Conservation (phyloP, 768 basidiomycete species). For the Cytidiella melzeri region DNA sequence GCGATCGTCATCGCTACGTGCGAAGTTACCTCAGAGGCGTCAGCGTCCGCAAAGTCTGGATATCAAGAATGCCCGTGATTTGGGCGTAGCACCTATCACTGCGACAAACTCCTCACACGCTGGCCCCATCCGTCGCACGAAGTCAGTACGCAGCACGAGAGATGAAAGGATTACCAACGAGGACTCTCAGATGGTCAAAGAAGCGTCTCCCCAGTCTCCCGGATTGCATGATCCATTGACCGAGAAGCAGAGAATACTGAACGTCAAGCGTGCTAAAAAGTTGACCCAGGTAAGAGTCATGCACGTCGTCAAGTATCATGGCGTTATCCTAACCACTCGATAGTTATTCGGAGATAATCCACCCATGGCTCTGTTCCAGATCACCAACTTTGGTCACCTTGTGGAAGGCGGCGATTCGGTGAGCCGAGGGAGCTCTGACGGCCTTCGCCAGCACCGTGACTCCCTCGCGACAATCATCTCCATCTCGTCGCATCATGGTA, state of each 20-base stretch:
- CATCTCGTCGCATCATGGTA: conserved; percentile 2
- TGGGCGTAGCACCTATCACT: background rate
- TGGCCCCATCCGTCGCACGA: background rate
- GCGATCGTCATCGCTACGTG: conserved; percentile 8
- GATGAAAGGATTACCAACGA: conserved; percentile 16
- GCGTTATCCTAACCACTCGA: conserved; percentile 2
- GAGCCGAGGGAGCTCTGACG: conserved; percentile 6
- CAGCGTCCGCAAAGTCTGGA: conserved; percentile 7
- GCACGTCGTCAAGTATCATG: conserved; percentile 1
- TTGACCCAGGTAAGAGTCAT: conserved; percentile 38
- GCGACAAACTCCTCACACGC: background rate
- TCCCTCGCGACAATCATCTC: conserved; percentile 21
- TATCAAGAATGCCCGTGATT: background rate
- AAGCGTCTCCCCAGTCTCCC: background rate
- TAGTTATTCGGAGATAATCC: conserved; percentile 49
- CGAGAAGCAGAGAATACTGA: conserved; percentile 33
- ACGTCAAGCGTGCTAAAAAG: conserved; percentile 43
- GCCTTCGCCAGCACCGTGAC: conserved; percentile 14
- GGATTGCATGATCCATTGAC: conserved; percentile 6
- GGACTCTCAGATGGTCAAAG: conserved; percentile 4
- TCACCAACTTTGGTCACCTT: conserved; percentile 20
- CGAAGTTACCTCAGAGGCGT: background rate
- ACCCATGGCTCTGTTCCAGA: conserved; percentile 36
- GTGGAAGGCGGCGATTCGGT: conserved; percentile 12
- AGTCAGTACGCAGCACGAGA: conserved; percentile 28